A percentile compares a stretch with the other conserved stretches of the same genome.
phyloP scores from a whole-genome alignment of 1,284 basidiomycete genomes.

The Tilletia indica region DNA sequence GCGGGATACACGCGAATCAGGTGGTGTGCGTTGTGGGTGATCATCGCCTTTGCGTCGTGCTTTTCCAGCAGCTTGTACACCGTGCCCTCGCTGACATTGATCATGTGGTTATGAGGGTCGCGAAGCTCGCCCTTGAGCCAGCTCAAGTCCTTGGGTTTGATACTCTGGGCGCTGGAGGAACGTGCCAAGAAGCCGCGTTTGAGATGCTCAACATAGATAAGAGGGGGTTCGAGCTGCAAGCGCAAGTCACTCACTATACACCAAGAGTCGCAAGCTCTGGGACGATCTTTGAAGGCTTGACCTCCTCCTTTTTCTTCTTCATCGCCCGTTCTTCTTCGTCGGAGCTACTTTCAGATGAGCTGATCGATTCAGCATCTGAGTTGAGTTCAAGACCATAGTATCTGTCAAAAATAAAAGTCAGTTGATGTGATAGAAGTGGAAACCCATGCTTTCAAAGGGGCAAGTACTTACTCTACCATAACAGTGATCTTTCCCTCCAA shows the following conservation, averaged over 20 bases:
- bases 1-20: conserved; percentile 66
- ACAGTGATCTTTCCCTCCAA: conserved; percentile 64
- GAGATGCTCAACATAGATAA: not conserved
- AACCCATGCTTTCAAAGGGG: conserved; percentile 4
- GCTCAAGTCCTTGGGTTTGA: conserved; percentile 42
- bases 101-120: conserved; percentile 56
- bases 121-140: conserved; percentile 41
- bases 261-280: conserved; percentile 45
- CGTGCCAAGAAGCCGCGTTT: not conserved
- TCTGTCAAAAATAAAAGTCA: not conserved
- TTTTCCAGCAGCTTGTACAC: conserved; percentile 59
- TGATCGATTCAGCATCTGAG: not conserved
- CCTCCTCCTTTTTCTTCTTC: conserved; percentile 20
- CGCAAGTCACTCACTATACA: conserved; percentile 27
- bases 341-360: conserved; percentile 3
- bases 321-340: conserved; percentile 21
- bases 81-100: conserved; percentile 66
- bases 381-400: conserved; percentile 10
- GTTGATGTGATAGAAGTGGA: not conserved
- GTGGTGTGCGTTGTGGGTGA: conserved; percentile 59
- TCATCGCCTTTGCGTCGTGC: conserved; percentile 48
- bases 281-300: conserved; percentile 38
- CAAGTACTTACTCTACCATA: conserved; percentile 60
- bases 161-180: conserved; percentile 32
- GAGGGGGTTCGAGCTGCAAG: not conserved